A percentile compares a stretch with the other conserved stretches of the same genome.
Evolutionary conservation across 257 asterid species (phyloP).

Genomic region (Perilla frutescens): DNA sequence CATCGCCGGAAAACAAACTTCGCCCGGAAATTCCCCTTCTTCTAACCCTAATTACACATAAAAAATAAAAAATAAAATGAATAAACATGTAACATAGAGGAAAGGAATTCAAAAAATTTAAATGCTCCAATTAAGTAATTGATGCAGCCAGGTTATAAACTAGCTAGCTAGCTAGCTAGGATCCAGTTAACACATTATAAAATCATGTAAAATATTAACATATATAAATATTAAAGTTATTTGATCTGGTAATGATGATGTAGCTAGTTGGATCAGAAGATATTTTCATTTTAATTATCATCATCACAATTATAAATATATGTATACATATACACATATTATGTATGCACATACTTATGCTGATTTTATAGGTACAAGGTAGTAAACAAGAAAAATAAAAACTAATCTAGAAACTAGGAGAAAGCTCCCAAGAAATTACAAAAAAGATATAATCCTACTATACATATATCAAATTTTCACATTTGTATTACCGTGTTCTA

Average conservation of each 20-base stretch:
- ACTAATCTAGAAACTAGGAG: neutral
- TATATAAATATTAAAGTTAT: neutral
- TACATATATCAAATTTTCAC: neutral
- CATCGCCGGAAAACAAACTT: conserved; percentile 66
- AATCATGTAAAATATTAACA: neutral
- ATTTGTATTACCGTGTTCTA: neutral
- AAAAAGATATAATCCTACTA: neutral
- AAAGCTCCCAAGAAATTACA: neutral
- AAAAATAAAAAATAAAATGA: neutral
- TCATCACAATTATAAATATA: conserved; percentile 1
- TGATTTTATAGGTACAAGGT: neutral
- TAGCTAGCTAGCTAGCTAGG: conserved; percentile 4
- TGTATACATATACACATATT: neutral
- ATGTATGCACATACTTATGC: neutral
- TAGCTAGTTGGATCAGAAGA: conserved; percentile 9
- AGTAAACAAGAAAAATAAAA: neutral
- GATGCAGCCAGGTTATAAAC: neutral
- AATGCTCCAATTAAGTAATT: neutral
- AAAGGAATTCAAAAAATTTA: neutral
- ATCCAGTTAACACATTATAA: neutral
- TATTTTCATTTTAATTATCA: neutral
- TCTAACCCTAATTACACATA: conserved; percentile 44
- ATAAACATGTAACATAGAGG: too few relatives aligned
- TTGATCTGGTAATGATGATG: neutral
- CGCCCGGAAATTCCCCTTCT: conserved; percentile 67